These are phyloP conservation scores for Fusarium verrucosum DNA, from an alignment of 2,329 filamentous ascomycete genomes.

Conservation along the genomic window DNA sequence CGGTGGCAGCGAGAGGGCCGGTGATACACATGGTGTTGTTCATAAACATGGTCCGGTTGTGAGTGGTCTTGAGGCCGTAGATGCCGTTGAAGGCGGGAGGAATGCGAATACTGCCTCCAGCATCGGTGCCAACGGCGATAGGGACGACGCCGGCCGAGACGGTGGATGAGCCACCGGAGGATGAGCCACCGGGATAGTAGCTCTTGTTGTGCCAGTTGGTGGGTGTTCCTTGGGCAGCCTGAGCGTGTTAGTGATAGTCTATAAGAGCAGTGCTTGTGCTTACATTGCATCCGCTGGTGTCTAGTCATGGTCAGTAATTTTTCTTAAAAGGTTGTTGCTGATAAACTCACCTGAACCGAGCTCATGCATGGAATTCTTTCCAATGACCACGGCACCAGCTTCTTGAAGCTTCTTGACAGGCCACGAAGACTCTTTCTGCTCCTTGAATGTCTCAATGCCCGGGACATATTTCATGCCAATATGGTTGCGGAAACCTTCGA, in stretches of 20 bases:
- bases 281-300: constrained; percentile 84
- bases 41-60: constrained; percentile 71
- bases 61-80: constrained; percentile 82
- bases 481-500: constrained; percentile 75
- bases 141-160: constrained; percentile 76
- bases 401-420: constrained; percentile 76
- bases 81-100: constrained; percentile 80
- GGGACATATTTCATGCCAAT: constrained; percentile 71
- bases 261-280: constrained; percentile 22
- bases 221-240: constrained; percentile 75
- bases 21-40: constrained; percentile 67
- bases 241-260: constrained; percentile 50
- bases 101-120: constrained; percentile 79
- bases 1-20: constrained; percentile 79
- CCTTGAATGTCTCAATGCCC: constrained; percentile 59
- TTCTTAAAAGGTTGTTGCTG: not conserved
- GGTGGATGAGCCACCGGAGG: constrained; percentile 78
- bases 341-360: constrained; percentile 70
- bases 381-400: constrained; percentile 78
- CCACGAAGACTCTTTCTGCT: constrained; percentile 69
- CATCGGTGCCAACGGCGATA: constrained; percentile 78
- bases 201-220: constrained; percentile 78
- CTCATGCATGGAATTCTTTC: constrained; percentile 84
- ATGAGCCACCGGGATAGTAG: constrained; percentile 85
- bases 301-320: constrained; percentile 48